Evolutionary conservation across 2,329 filamentous ascomycete species (phyloP).

Genomic region (Chaetothyriales sp.): DNA sequence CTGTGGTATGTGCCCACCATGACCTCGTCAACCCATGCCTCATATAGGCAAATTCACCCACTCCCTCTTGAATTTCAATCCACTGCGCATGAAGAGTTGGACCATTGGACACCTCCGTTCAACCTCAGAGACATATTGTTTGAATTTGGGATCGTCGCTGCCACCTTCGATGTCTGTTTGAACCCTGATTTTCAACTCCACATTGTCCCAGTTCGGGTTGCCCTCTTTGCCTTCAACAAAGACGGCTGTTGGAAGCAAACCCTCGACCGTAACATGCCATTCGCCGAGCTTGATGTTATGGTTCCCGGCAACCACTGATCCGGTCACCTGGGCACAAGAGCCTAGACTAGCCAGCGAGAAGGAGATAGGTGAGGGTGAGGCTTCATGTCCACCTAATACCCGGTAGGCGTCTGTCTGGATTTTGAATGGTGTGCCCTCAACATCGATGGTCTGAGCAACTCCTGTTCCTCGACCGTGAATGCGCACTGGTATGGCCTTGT

Average conservation of each 20-base stretch:
- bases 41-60: slow-evolving; percentile 17
- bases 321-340: slow-evolving; percentile 21
- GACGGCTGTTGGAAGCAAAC: slow-evolving; percentile 16
- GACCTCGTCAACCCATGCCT: neutral
- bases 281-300: slow-evolving; percentile 18
- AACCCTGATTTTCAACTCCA: slow-evolving; percentile 14
- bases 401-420: slow-evolving; percentile 20
- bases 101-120: slow-evolving; percentile 21
- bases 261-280: slow-evolving; percentile 19
- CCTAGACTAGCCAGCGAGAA: slow-evolving; percentile 20
- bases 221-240: slow-evolving; percentile 19
- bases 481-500: slow-evolving; percentile 11
- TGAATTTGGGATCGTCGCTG: slow-evolving; percentile 8
- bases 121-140: slow-evolving; percentile 17
- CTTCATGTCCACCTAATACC: slow-evolving; percentile 18
- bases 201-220: slow-evolving; percentile 20
- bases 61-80: slow-evolving; percentile 16
- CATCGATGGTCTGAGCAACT: slow-evolving; percentile 15
- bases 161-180: slow-evolving; percentile 16
- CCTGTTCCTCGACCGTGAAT: slow-evolving; percentile 17
- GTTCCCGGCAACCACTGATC: slow-evolving; percentile 18
- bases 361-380: slow-evolving; percentile 19
- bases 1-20: too few relatives aligned
- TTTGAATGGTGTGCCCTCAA: slow-evolving; percentile 18
- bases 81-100: slow-evolving; percentile 19